A percentile compares a stretch with the other conserved stretches of the same genome.
Evolutionary conservation across 2,329 filamentous ascomycete genomes (phyloP).

Genomic region (Verticillium klebahnii): DNA sequence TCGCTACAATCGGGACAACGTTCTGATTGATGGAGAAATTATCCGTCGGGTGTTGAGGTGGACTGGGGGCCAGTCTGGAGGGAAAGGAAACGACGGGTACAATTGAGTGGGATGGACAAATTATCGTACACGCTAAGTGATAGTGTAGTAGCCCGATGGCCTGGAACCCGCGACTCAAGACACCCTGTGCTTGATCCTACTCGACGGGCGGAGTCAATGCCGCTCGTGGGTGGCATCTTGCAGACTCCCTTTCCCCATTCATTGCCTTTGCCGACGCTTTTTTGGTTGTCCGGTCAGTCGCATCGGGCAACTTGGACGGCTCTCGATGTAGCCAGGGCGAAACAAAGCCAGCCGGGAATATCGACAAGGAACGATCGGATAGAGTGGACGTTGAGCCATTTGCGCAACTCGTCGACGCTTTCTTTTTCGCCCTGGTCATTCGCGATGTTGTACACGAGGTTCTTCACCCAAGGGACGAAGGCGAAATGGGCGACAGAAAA

Average conservation of each 20-base stretch:
- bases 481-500: slow-evolving; percentile 24
- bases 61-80: neutral
- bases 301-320: slow-evolving; percentile 15
- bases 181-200: too few relatives aligned
- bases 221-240: neutral
- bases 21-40: slow-evolving; percentile 28
- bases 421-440: slow-evolving; percentile 12
- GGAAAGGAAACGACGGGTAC: neutral
- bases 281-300: neutral
- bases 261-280: neutral
- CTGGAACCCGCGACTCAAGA: neutral
- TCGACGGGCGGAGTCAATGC: neutral
- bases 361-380: slow-evolving; percentile 21
- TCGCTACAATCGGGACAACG: neutral
- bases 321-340: slow-evolving; percentile 19
- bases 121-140: neutral
- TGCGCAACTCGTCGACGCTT: slow-evolving; percentile 15
- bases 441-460: slow-evolving; percentile 18
- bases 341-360: slow-evolving; percentile 25
- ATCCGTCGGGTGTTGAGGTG: slow-evolving; percentile 1
- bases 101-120: neutral
- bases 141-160: neutral
- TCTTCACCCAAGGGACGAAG: slow-evolving; percentile 24
- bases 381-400: slow-evolving; percentile 23
- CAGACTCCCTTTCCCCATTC: neutral